phyloP scores from a whole-genome alignment of 129 eudicot genomes.

The Cynara cardunculus region DNA sequence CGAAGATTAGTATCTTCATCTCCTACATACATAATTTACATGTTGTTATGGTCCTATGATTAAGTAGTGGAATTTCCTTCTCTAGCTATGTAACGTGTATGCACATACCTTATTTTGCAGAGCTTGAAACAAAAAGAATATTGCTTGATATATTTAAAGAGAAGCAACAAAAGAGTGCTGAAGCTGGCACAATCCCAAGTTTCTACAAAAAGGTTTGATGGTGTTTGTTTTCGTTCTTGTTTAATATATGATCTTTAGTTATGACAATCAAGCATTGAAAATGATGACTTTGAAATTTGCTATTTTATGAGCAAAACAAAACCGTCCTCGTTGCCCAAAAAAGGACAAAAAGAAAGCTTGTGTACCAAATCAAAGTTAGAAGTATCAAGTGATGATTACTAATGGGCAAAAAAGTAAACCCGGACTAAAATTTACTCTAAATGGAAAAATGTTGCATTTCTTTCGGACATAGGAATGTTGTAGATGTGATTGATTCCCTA shows the following conservation, averaged over 20 bases:
- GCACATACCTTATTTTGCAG: conserved; percentile 40
- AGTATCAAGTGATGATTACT: not conserved
- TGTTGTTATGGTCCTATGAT: not conserved
- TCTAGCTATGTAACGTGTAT: conserved; percentile 5
- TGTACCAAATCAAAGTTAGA: not conserved
- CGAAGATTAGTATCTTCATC: not conserved
- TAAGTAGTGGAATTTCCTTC: conserved; percentile 2
- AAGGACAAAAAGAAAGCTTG: not conserved
- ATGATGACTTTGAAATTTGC: not conserved
- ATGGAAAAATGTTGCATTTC: not conserved
- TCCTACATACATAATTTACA: not conserved
- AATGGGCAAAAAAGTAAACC: not conserved
- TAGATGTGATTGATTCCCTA: not conserved
- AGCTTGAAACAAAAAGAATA: conserved; percentile 94
- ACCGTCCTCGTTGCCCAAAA: not conserved
- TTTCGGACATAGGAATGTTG: not conserved
- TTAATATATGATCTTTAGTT: not conserved
- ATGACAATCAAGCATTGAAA: conserved; percentile 11
- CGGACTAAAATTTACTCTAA: not conserved
- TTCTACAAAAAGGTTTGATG: conserved; percentile 85
- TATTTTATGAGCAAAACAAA: not conserved
- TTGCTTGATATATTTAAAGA: conserved; percentile 92
- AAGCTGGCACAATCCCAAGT: conserved; percentile 86
- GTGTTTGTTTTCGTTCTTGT: not conserved
- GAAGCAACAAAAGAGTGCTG: conserved; percentile 90